Evolutionary conservation across 768 basidiomycete genomes (phyloP).

Genomic region (Rhodosporidiobolus odoratus): DNA sequence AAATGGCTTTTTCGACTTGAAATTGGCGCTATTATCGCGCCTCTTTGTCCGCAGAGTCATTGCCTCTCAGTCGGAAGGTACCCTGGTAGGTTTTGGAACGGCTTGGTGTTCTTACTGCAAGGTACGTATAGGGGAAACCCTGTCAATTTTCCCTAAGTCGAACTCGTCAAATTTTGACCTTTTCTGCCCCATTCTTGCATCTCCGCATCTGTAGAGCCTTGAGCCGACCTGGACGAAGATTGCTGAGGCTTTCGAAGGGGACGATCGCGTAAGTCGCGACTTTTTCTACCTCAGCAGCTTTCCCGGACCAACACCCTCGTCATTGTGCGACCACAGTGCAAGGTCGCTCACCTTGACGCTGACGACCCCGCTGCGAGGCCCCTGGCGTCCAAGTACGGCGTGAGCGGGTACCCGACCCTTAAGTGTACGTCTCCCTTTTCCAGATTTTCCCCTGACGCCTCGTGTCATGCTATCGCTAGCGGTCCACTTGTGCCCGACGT

Average conservation of each 20-base stretch:
- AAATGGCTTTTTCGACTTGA: no score
- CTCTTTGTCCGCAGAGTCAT: slow-evolving; percentile 59
- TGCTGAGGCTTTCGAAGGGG: slow-evolving; percentile 65
- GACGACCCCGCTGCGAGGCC: slow-evolving; percentile 74
- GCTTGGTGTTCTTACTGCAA: slow-evolving; percentile 46
- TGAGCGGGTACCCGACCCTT: slow-evolving; percentile 83
- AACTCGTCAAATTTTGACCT: slow-evolving; percentile 16
- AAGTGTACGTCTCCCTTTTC: slow-evolving; percentile 49
- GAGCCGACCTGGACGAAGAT: slow-evolving; percentile 40
- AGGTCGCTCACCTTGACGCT: slow-evolving; percentile 85
- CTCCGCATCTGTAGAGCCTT: slow-evolving; percentile 71
- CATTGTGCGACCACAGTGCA: slow-evolving; percentile 54
- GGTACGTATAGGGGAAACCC: no score
- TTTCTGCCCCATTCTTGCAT: slow-evolving; percentile 62
- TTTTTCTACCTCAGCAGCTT: slow-evolving; percentile 1
- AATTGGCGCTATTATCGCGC: no score
- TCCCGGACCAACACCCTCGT: neutral
- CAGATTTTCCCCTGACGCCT: no score
- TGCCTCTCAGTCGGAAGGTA: slow-evolving; percentile 63
- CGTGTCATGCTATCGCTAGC: no score
- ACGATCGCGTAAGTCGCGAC: slow-evolving; percentile 55
- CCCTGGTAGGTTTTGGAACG: slow-evolving; percentile 49
- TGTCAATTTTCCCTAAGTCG: neutral
- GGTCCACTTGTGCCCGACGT: neutral
- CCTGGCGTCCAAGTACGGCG: slow-evolving; percentile 64